Percentiles rank a stretch among this genome's conserved stretches.
Evolutionary conservation across 345 rosid species (phyloP).

Genomic region (Tarenaya hassleriana): DNA sequence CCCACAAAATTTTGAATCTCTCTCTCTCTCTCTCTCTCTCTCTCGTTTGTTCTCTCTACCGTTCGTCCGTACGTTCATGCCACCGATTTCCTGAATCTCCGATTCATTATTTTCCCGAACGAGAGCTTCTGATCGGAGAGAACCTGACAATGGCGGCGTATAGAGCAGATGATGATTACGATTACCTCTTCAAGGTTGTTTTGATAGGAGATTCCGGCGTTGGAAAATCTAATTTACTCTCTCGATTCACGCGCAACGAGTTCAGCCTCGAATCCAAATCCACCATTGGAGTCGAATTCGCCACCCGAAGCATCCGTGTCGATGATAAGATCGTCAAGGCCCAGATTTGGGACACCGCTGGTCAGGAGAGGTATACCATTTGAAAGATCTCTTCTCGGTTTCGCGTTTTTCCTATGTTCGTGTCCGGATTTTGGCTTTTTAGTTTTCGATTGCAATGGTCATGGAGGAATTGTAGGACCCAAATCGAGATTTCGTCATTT

Average conservation of each 20-base stretch:
- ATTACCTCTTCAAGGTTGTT: conserved; percentile 69
- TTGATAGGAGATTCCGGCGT: conserved; percentile 80
- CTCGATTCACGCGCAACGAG: conserved; percentile 71
- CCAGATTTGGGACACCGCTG: conserved; percentile 91
- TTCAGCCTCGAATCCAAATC: conserved; percentile 83
- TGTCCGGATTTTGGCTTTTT: too few species aligned
- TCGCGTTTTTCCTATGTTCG: too few species aligned
- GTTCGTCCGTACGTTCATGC: not conserved
- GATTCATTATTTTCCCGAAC: not conserved
- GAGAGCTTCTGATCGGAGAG: conserved; percentile 12
- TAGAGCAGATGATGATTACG: conserved; percentile 83
- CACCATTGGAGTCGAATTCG: conserved; percentile 83
- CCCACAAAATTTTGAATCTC: conserved; percentile 17
- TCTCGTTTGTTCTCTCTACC: conserved; percentile 8
- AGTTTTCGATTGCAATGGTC: too few species aligned
- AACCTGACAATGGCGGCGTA: conserved; percentile 47
- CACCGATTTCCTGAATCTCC: conserved; percentile 3
- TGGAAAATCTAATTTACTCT: conserved; percentile 69
- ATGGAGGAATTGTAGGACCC: too few species aligned
- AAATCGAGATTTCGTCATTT: too few species aligned
- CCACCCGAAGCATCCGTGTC: conserved; percentile 68
- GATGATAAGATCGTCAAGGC: conserved; percentile 76
- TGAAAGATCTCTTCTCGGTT: not conserved
- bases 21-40: conserved; percentile 3
- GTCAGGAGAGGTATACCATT: conserved; percentile 57